Evolutionary conservation across 1,139 yeast species (phyloP), one percentile per base, ranked within the genome.

Genomic region (Yamadazyma friedrichii): DNA sequence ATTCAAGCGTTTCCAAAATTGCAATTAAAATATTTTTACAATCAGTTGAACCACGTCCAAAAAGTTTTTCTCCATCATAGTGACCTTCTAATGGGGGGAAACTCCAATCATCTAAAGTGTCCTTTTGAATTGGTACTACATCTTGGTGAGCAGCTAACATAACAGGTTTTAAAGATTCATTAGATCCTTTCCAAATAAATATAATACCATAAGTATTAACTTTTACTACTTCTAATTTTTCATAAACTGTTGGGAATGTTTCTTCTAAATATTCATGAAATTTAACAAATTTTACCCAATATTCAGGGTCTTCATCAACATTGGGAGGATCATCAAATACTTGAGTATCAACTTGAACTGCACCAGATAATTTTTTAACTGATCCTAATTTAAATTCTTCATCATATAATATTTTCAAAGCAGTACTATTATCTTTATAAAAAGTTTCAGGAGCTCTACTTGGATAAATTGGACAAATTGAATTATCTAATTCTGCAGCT

Each of bases 131-230:
- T 0, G 95, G 95, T 11, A 88, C 95, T 3, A 84, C 87, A 56
- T 87, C 95, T 57, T 82, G 88, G 59, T 88, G 96, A 3, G 93
- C 89, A 61, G 82, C 75, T 33, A 86, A 65, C 59, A 87, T 56
- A 11, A 82, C 50, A 5, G 95, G 95, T 56, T 83, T 80, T 52
- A 82, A 65, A 2, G 54, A 45, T 4, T 58, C 35, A 44, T 80
- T 64, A 0, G 76, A 55, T 16, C 95, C 95, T 49, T 77, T 63
- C 84, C 88, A 83, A 22, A 82, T 74, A 55, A 71, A 80, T 15
- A 87, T 73, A 44, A 87, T 64, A 1, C 89, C 94, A 48, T 80
- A 76, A 29, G 78, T 73, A 54, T 87, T 86, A 39, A 86, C 80
- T 29, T 65, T 70, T 36, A 80, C 81, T 26, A 81, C 65, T 40